Evolutionary conservation across 2,329 filamentous ascomycete species (phyloP), one percentile per base, ranked within the genome.

Genomic region (Colletotrichum australisinense): DNA sequence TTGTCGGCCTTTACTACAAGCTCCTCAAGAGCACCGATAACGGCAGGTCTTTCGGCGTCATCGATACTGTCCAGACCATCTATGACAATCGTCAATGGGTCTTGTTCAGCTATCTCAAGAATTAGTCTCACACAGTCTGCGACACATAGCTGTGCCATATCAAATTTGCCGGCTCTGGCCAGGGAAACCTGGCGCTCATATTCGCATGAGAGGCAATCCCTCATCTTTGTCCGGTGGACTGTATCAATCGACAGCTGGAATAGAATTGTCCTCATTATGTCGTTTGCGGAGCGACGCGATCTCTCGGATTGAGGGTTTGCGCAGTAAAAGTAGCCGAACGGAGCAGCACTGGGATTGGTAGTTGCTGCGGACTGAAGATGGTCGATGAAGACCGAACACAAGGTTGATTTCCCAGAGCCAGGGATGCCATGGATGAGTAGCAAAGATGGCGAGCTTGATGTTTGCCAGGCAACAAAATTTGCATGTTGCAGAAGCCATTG

Each of bases 291-390:
- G 7, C 56, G 42, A 6, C 65, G 56, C 3, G 26, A 28, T 11
- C n/a, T 67, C 16, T 67, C 56, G 2, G 30, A 67, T 22, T 67
- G 56, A 1, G 42, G 56, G 12, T 60, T 67, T 30, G 65, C 56
- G 42, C 65, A 67, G 22, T 60, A 67, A 53, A 67, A 67, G 6
- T 67, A 67, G 1, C 26, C 56, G 5, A 67, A 28, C 1, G 56
- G 65, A 7, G 65, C 22, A 9, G 42, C 28, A 1, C 4, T 35
- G 38, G 38, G 28, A 22, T 38, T 55, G 12, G 4, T 53, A 2
- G 56, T n/a, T 1, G 1, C 16, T 32, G 65, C 53, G 1, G 35
- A 8, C 3, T 26, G 26, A 26, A 67, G 3, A 2, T 11, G 6
- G n/a, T 67, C 65, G 12, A 67, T 28, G 1, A 60, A 30, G 3